phyloP scores from a whole-genome alignment of 2,329 filamentous ascomycete genomes.

The Verticillium zaregamsianum region DNA sequence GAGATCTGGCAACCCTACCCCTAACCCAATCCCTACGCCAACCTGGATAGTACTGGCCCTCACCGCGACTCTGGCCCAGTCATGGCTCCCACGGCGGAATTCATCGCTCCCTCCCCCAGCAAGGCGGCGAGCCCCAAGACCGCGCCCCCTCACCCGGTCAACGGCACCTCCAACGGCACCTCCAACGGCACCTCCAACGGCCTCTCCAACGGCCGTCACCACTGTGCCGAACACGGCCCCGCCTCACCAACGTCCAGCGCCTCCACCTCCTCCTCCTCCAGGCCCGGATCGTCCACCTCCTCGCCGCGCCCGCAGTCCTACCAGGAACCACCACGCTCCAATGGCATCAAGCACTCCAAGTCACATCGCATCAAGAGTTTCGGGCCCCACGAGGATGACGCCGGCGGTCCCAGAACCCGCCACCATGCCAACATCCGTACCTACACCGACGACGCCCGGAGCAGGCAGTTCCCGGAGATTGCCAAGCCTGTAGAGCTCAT shows the following conservation, averaged over 20 bases:
- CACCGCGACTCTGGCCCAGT: not conserved
- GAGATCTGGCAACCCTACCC: not conserved
- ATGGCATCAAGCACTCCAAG: constrained; percentile 12
- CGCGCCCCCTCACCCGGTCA: not conserved
- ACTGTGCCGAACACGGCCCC: not conserved
- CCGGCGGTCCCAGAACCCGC: constrained; percentile 26
- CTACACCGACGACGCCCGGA: constrained; percentile 18
- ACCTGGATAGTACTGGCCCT: not conserved
- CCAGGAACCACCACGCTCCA: constrained; percentile 9
- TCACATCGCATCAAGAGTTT: constrained; percentile 22
- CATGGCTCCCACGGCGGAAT: constrained; percentile 1
- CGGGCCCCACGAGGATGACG: constrained; percentile 26
- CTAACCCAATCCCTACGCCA: not conserved
- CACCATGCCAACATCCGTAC: constrained; percentile 18
- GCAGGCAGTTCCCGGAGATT: constrained; percentile 44
- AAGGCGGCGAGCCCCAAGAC: not conserved
- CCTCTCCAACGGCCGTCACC: not conserved
- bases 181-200: constrained; percentile 2
- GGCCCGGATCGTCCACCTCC: constrained; percentile 7
- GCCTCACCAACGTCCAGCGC: not conserved
- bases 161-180: constrained; percentile 4
- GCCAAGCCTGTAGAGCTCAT: constrained; percentile 55
- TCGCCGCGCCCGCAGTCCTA: constrained; percentile 10
- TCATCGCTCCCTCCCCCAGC: not conserved
- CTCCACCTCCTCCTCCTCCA: constrained; percentile 7